phyloP scores from a whole-genome alignment of 1,139 yeast genomes.

The Candida sp. region DNA sequence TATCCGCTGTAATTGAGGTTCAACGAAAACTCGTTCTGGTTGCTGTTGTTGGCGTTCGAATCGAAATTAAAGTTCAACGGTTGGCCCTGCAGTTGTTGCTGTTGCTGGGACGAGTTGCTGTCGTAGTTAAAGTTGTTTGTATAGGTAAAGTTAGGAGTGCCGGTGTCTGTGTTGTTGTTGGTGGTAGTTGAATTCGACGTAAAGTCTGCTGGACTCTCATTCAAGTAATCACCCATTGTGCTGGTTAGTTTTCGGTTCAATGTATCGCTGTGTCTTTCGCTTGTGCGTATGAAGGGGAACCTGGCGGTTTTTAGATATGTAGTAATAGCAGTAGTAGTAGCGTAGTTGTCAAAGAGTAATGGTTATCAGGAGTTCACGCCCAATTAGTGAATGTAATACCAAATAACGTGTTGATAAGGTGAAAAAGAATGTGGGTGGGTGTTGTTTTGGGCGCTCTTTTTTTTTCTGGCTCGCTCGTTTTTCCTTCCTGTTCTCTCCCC shows the following conservation, averaged over 20 bases:
- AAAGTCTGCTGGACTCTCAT: conserved; percentile 40
- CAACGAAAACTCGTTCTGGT: conserved; percentile 16
- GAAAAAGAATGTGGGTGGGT: background rate
- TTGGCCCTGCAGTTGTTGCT: conserved; percentile 16
- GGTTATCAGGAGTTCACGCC: background rate
- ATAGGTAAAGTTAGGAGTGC: background rate
- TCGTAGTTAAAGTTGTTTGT: background rate
- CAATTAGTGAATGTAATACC: background rate
- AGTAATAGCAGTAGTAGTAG: too few species aligned
- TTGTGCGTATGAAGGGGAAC: background rate
- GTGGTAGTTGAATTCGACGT: conserved; percentile 12
- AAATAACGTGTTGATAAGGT: background rate
- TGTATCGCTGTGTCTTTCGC: background rate
- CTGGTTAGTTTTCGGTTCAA: too few species aligned
- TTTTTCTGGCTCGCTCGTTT: background rate
- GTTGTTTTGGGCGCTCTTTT: background rate
- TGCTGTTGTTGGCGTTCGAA: conserved; percentile 7
- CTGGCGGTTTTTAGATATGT: too few species aligned
- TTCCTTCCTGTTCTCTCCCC: background rate
- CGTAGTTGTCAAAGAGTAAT: background rate
- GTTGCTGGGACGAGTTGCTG: conserved; percentile 3
- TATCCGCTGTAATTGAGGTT: conserved; percentile 16
- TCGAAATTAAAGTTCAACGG: conserved; percentile 11
- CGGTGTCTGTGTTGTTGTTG: conserved; percentile 5
- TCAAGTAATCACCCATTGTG: conserved; percentile 41